Evolutionary conservation across 768 basidiomycete species (phyloP), one percentile per base, ranked within the genome.

Genomic region (Rhodotorula sphaerocarpa): DNA sequence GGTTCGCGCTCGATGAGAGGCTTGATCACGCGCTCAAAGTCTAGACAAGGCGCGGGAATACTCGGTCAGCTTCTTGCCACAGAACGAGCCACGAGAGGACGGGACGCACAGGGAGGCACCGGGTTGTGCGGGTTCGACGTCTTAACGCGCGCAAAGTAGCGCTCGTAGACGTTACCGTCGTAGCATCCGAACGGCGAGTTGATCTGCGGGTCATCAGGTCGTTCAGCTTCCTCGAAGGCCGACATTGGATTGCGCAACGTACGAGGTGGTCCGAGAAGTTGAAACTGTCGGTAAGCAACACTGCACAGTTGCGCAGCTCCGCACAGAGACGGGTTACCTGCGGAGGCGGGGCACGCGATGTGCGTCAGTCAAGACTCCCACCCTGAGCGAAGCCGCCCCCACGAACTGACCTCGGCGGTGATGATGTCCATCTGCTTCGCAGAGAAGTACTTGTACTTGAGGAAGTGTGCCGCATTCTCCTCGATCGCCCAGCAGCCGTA

Each of bases 171-270:
- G 52, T 77, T 71, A 25, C 78, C 78, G 63, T 77, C 75, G 70
- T 75, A 76, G 42, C 74, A 70, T 21, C 78, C 78, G 6, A 79
- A 72, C n/a, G 78, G 77, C 11, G 76, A 77, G 69, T 79, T 79
- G 71, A 77, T 73, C 67, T 68, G 55, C 18, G 50, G 16, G 54
- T 72, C 73, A 51, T 73, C 72, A 70, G 39, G 9, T 4, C 9
- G 25, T 23, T 48, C 33, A 33, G 39, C 53, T 25, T 7, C 15
- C 30, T n/a, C n/a, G n/a, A n/a, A n/a, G n/a, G n/a, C n/a, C n/a
- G n/a, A n/a, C n/a, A n/a, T n/a, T n/a, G n/a, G n/a, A n/a, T n/a
- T n/a, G n/a, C n/a, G n/a, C n/a, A 23, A 41, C 63, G 25, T 20
- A 66, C 64, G 48, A 72, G 64, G 64, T 72, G 71, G 56, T 72